Evolutionary conservation across 257 asterid species (phyloP), one percentile per base, ranked within the genome.

Genomic region (Echites panduratus): DNA sequence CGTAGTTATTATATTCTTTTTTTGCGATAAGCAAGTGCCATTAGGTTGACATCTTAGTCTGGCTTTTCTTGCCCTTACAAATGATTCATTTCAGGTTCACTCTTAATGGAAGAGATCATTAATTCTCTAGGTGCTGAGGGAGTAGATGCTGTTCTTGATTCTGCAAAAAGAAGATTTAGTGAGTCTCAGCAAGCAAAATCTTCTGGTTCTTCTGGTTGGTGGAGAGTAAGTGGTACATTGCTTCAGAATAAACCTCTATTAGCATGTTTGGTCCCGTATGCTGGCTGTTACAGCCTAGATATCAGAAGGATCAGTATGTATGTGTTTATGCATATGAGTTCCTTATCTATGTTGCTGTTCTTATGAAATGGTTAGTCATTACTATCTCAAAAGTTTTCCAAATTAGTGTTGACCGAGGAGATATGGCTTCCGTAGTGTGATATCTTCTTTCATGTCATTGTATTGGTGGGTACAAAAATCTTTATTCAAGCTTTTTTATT

Each of bases 121-220:
- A 73, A 77, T 73, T 83, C 89, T 72, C 87, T 88, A 71, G 96
- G 90, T 71, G 72, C 79, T 73, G 93, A 83, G 75, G 99, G 93
- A 76, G 77, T 90, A 73, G 83, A 86, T 83, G 97, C 97, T 85
- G 84, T 95, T 70, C 84, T 87, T 79, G 93, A 90, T 74, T 84
- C 98, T 76, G 85, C 86, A n/a, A 82, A 83, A 82, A 86, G 84
- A 54, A 91, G 98, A 82, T 83, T 92, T 80, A 82, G 78, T 14
- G 98, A 95, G 79, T 90, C 98, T 68, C 97, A 92, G 73, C 88
- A 77, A 72, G 87, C 81, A 80, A 95, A 95, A 86, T 87, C 87
- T 78, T 76, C 78, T 78, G 96, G 98, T 64, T 71, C 86, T 72
- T 70, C 84, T 52, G 83, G 86, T 80, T 95, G 99, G 99, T 95